These are phyloP conservation scores for Biscogniauxia sp. DNA, from an alignment of 2,329 filamentous ascomycete species.

Conservation along the genomic window DNA sequence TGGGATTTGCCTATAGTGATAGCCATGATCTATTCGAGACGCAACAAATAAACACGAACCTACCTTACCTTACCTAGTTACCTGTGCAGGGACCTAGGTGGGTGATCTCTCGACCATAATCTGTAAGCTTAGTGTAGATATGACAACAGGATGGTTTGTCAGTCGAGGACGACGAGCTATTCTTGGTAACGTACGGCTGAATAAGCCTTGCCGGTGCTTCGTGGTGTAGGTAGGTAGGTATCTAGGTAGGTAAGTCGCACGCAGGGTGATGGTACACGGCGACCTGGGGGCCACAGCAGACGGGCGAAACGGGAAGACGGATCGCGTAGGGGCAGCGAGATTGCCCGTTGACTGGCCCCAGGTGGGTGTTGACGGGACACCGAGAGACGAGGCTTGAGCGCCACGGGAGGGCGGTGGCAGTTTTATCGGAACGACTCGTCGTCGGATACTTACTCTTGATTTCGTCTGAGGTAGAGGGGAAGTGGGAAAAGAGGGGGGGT, in stretches of 20 bases:
- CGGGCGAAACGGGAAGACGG: conserved; percentile 2
- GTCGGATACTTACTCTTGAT: neutral
- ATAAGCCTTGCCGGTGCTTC: neutral
- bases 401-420: neutral
- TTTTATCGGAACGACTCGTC: neutral
- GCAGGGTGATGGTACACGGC: neutral
- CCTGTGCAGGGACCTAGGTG: too few relatives aligned
- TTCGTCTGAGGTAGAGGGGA: neutral
- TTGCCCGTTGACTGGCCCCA: neutral
- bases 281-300: neutral
- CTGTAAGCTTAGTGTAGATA: neutral
- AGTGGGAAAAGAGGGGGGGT: neutral
- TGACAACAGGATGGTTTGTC: neutral
- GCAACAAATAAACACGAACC: neutral
- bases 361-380: neutral
- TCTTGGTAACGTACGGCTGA: neutral
- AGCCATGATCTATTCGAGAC: neutral
- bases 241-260: too few relatives aligned
- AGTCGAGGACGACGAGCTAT: neutral
- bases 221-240: too few relatives aligned
- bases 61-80: too few relatives aligned
- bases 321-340: neutral
- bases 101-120: neutral
- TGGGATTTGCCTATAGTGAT: neutral
- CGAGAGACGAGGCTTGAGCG: neutral